Conservation (phyloP, 2,329 filamentous ascomycete genomes). For the Rhexocercosporidium sp. region DNA sequence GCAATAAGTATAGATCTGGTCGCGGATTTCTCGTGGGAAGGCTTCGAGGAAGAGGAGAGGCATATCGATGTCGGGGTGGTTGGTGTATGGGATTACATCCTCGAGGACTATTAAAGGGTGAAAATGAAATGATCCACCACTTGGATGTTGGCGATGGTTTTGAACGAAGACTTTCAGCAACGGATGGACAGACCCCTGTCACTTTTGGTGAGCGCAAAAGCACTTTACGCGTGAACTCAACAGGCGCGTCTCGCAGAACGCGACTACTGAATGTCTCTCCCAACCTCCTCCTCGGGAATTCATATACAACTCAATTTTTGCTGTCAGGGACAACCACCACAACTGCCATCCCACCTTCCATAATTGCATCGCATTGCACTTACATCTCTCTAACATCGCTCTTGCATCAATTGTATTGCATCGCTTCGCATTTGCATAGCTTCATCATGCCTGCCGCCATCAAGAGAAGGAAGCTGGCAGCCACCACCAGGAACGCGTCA, state of each 20-base stretch:
- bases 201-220: slow-evolving; percentile 14
- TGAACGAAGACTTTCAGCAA: neutral
- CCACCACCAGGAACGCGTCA: slow-evolving; percentile 25
- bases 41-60: slow-evolving; percentile 31
- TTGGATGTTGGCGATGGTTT: neutral
- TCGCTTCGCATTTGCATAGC: slow-evolving; percentile 12
- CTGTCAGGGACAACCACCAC: slow-evolving; percentile 26
- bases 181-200: slow-evolving; percentile 4
- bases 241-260: slow-evolving; percentile 27
- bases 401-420: slow-evolving; percentile 21
- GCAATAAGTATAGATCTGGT: slow-evolving; percentile 39
- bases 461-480: slow-evolving; percentile 40
- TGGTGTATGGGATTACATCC: neutral
- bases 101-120: neutral
- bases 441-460: slow-evolving; percentile 39
- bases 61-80: slow-evolving; percentile 17
- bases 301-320: slow-evolving; percentile 16
- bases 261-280: slow-evolving; percentile 22
- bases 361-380: neutral
- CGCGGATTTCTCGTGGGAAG: slow-evolving; percentile 39
- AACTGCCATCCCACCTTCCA: slow-evolving; percentile 31
- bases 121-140: neutral
- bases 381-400: neutral
- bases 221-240: slow-evolving; percentile 38
- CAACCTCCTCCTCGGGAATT: slow-evolving; percentile 25